Evolutionary conservation across 169 alveolate species (phyloP).

Genomic region (Cryptosporidium xiaoi): DNA sequence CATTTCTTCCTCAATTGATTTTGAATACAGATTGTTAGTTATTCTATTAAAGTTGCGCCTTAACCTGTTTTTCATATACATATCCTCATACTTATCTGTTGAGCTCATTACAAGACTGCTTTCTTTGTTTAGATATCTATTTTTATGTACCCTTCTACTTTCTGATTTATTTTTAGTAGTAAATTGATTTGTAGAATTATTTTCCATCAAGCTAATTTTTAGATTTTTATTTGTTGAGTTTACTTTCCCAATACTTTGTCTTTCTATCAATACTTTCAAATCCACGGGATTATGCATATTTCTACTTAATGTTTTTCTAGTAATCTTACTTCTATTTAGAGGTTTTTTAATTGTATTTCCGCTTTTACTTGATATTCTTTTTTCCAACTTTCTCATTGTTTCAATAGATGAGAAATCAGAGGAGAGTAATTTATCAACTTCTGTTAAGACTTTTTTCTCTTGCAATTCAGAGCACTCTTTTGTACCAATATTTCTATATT

Average conservation of each 20-base stretch:
- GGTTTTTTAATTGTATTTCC: not conserved
- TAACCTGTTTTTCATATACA: constrained; percentile 13
- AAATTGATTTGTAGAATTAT: not conserved
- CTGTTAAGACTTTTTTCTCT: not conserved
- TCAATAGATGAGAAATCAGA: constrained; percentile 53
- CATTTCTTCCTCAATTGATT: not conserved
- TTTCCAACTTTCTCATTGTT: not conserved
- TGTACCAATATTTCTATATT: not conserved
- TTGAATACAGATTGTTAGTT: not conserved
- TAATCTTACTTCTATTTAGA: constrained; percentile 3
- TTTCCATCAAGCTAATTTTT: constrained; percentile 44
- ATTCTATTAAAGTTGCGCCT: constrained; percentile 7
- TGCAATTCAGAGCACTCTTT: not conserved
- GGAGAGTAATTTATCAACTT: constrained; percentile 45
- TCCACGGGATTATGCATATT: constrained; percentile 29
- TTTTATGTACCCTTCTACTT: not conserved
- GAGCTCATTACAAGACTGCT: not conserved
- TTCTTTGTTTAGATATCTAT: not conserved
- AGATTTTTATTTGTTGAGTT: constrained; percentile 30
- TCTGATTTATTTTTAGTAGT: not conserved
- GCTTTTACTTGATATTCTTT: not conserved
- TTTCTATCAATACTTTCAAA: not conserved
- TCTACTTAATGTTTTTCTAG: constrained; percentile 17
- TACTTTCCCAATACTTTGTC: not conserved
- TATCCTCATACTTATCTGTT: constrained; percentile 6